Base-by-base conservation (phyloP, 352 stramenopile species). In the Halophytophthora polymorphica region DNA sequence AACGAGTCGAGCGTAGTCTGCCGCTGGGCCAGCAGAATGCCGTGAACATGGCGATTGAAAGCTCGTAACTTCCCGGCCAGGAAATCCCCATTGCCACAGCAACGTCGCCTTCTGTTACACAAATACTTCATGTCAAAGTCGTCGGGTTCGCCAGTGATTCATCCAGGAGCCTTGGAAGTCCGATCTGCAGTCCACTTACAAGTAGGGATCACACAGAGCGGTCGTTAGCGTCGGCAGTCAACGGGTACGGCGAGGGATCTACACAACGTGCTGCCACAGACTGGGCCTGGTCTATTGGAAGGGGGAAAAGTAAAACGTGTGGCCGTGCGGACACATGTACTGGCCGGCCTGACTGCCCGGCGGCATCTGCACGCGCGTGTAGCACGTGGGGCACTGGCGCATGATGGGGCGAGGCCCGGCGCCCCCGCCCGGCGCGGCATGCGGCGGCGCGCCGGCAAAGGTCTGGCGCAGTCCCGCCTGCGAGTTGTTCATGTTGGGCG, bases 311-410 rank as follows among this genome's bases (percentile, higher is more conserved):
- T 84, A 90, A 54, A 94, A 94, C 21, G 83, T 94, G 62, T 94
- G 83, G 2, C 83, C 83, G 45, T 92, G 74, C 1, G 83, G 83
- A 76, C 83, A 94, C 81, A 94, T 92, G 71, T 92, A 94, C 69
- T 94, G 83, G 22, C 83, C 83, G 4, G 83, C 77, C 55, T 91
- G 83, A 33, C 79, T 91, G 15, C 81, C 81, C 13, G 82, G 81
- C 1, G 83, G 83, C 83, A 94, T 94, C 53, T 94, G 83, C 48
- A 94, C 83, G 45, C 82, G 83, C 52, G 83, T 94, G 61, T 88
- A 88, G 70, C 83, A 94, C 45, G 83, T 92, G 42, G 83, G 81
- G 38, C 83, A 94, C 69, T 91, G 79, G 6, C 83, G 77, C 83
- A 94, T 94, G 44, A 92, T 71, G 2, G 80, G 65, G 36, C 81